A percentile compares a stretch with the other conserved stretches of the same genome.
Evolutionary conservation across 495 filamentous ascomycete genomes (phyloP).

Genomic region (Lichenothelia convexa): DNA sequence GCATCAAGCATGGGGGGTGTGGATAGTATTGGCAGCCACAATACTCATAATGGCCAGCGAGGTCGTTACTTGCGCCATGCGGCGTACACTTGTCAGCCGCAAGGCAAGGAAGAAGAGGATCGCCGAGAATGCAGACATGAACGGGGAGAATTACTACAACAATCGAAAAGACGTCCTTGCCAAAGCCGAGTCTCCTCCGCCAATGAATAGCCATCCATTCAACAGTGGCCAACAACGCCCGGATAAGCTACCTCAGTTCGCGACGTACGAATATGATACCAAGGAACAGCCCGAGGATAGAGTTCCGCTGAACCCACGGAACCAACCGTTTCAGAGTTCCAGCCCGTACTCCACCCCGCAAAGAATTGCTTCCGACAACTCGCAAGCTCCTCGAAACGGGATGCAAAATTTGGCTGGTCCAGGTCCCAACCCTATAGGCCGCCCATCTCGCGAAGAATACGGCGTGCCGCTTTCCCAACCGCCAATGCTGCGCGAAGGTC

Average conservation of each 20-base stretch:
- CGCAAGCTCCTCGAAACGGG: not conserved
- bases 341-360: no score
- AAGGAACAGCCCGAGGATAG: slow-evolving; percentile 44
- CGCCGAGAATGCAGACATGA: slow-evolving; percentile 87
- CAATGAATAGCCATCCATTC: slow-evolving; percentile 26
- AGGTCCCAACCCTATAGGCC: slow-evolving; percentile 2
- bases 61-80: slow-evolving; percentile 91
- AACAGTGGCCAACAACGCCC: slow-evolving; percentile 8
- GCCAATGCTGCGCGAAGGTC: slow-evolving; percentile 34
- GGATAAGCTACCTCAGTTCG: slow-evolving; percentile 54
- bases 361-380: no score
- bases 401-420: not conserved
- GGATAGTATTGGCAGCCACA: slow-evolving; percentile 80
- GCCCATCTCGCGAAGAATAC: slow-evolving; percentile 42
- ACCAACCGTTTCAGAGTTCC: slow-evolving; percentile 24
- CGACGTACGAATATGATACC: slow-evolving; percentile 42
- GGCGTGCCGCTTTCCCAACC: slow-evolving; percentile 41
- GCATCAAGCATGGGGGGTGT: slow-evolving; percentile 85
- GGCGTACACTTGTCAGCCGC: slow-evolving; percentile 75
- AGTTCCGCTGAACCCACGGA: slow-evolving; percentile 58
- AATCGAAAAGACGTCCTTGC: slow-evolving; percentile 34
- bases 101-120: slow-evolving; percentile 86
- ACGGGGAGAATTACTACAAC: slow-evolving; percentile 71
- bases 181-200: slow-evolving; percentile 28
- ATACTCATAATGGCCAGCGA: slow-evolving; percentile 69